phyloP scores from a whole-genome alignment of 371 early-diverging fungal species.

The Rhizopus microsporus region DNA sequence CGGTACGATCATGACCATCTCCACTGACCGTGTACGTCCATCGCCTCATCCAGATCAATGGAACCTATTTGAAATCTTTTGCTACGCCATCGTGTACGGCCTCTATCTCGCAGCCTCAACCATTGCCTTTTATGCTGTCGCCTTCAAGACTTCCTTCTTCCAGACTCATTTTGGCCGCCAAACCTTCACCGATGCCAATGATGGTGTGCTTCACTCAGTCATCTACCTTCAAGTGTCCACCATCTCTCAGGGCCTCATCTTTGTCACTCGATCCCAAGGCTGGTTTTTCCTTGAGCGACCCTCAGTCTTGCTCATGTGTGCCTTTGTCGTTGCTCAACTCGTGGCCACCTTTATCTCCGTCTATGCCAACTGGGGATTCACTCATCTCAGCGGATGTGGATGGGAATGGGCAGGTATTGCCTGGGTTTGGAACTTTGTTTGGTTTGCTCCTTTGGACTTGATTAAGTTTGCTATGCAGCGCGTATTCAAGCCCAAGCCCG shows the following conservation, averaged over 20 bases:
- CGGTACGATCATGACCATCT: conserved; percentile 53
- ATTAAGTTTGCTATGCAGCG: conserved; percentile 68
- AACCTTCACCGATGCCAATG: conserved; percentile 38
- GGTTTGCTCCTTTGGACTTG: conserved; percentile 68
- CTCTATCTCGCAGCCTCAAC: conserved; percentile 47
- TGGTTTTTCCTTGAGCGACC: conserved; percentile 54
- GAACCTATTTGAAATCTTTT: conserved; percentile 50
- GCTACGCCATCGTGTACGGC: conserved; percentile 48
- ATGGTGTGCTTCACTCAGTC: conserved; percentile 47
- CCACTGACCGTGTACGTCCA: conserved; percentile 47
- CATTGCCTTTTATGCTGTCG: conserved; percentile 40
- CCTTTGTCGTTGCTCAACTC: conserved; percentile 56
- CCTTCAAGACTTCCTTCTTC: conserved; percentile 38
- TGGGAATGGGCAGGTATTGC: conserved; percentile 57
- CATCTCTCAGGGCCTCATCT: conserved; percentile 56
- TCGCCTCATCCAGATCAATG: conserved; percentile 52
- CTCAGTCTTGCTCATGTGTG: conserved; percentile 43
- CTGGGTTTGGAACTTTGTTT: conserved; percentile 71
- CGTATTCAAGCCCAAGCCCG: conserved; percentile 33
- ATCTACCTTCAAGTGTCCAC: conserved; percentile 58
- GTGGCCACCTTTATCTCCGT: conserved; percentile 57
- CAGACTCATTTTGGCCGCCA: conserved; percentile 39
- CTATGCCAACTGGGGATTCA: conserved; percentile 60
- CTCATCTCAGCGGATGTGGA: conserved; percentile 52
- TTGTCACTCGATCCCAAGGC: conserved; percentile 56